These are phyloP conservation scores for Boletellus deceptivus DNA, from an alignment of 1,284 basidiomycete species.

Conservation along the genomic window DNA sequence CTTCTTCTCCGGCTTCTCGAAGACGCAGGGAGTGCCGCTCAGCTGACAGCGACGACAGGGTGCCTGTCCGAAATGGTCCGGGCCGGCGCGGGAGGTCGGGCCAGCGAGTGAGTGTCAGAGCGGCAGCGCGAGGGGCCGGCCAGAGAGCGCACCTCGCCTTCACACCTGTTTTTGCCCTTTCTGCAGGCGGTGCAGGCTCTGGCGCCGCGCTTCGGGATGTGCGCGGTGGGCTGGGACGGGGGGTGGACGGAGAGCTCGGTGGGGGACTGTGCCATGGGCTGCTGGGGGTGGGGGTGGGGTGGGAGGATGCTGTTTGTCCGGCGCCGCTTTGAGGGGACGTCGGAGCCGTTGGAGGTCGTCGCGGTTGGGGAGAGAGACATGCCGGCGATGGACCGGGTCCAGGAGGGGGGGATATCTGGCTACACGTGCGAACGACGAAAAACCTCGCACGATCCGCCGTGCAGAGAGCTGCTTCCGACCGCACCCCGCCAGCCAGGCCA, in stretches of 20 bases:
- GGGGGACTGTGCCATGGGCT: conserved; percentile 24
- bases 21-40: conserved; percentile 81
- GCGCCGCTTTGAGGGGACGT: conserved; percentile 36
- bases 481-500: not conserved
- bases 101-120: conserved; percentile 42
- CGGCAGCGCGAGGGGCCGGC: conserved; percentile 21
- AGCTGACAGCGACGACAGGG: conserved; percentile 88
- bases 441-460: conserved; percentile 16
- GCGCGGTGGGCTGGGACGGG: conserved; percentile 34
- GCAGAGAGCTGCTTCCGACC: not conserved
- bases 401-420: conserved; percentile 5
- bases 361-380: conserved; percentile 40
- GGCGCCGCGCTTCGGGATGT: conserved; percentile 78
- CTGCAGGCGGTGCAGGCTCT: conserved; percentile 80
- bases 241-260: conserved; percentile 18
- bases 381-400: conserved; percentile 4
- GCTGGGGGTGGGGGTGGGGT: conserved; percentile 16
- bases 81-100: conserved; percentile 62
- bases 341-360: conserved; percentile 31
- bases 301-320: conserved; percentile 31
- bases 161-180: conserved; percentile 91
- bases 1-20: conserved; percentile 92
- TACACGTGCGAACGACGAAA: conserved; percentile 23
- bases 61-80: conserved; percentile 58
- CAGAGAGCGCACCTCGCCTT: conserved; percentile 67